phyloP scores from a whole-genome alignment of 23 red algal genomes.

The Gracilaria gracilis region DNA sequence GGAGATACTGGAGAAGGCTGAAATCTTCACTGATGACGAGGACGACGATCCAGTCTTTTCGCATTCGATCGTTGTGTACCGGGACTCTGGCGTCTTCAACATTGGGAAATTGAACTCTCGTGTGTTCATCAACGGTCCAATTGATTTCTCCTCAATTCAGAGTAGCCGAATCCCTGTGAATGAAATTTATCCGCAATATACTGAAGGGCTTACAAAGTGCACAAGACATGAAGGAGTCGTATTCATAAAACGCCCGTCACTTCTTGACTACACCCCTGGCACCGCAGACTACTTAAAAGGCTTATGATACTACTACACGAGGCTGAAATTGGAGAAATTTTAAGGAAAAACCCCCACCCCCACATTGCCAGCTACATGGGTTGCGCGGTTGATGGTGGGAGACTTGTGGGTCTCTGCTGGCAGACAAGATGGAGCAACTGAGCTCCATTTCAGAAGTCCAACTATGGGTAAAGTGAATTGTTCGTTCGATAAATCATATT shows the following conservation, averaged over 20 bases:
- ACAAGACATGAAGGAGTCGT: neutral
- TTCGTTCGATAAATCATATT: slow-evolving; percentile 18
- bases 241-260: slow-evolving; percentile 11
- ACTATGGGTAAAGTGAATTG: slow-evolving; percentile 4
- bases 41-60: slow-evolving; percentile 26
- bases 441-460: slow-evolving; percentile 16
- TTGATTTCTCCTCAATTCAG: slow-evolving; percentile 16
- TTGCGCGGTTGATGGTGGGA: slow-evolving; percentile 4
- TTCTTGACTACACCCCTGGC: slow-evolving; percentile 18
- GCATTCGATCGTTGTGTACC: slow-evolving; percentile 34
- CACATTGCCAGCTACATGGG: slow-evolving; percentile 19
- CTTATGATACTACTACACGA: neutral
- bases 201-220: slow-evolving; percentile 1
- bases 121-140: neutral
- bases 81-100: neutral
- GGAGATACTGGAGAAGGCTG: slow-evolving; percentile 16
- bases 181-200: slow-evolving; percentile 1
- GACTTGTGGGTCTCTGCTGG: slow-evolving; percentile 20
- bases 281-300: neutral
- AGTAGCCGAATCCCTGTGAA: neutral
- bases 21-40: slow-evolving; percentile 15
- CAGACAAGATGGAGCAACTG: slow-evolving; percentile 17
- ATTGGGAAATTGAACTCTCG: slow-evolving; percentile 8
- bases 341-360: slow-evolving; percentile 5
- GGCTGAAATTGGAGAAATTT: slow-evolving; percentile 14